phyloP scores from a whole-genome alignment of 2,329 filamentous ascomycete species.

The Bipolaris gigantea region DNA sequence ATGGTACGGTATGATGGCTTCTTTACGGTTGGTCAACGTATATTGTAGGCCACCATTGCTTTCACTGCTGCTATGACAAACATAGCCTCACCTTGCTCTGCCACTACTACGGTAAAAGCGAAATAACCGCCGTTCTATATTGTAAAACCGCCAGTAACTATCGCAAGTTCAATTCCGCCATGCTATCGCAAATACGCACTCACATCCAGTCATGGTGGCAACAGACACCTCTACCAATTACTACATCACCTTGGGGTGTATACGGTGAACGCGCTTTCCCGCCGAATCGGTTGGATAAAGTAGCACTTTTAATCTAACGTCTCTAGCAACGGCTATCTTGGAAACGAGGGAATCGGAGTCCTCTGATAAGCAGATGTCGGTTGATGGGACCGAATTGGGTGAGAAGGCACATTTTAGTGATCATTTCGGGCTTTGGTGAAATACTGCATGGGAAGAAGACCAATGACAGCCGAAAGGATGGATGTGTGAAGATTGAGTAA shows the following conservation, averaged over 20 bases:
- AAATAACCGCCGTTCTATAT: neutral
- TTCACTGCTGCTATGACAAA: neutral
- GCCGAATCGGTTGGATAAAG: constrained; percentile 2
- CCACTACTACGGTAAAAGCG: neutral
- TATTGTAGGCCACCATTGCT: neutral
- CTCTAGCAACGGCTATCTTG: constrained; percentile 2
- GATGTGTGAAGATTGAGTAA: neutral
- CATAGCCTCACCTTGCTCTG: neutral
- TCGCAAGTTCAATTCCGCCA: neutral
- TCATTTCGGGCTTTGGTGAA: constrained; percentile 8
- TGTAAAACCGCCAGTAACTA: neutral
- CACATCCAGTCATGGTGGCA: constrained; percentile 7
- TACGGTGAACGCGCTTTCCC: constrained; percentile 6
- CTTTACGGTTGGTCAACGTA: neutral
- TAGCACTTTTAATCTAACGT: neutral
- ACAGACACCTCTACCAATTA: constrained; percentile 5
- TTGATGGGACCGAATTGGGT: neutral
- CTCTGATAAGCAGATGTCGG: neutral
- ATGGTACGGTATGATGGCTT: neutral
- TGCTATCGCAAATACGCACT: constrained; percentile 5
- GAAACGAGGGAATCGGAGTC: neutral
- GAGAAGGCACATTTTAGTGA: constrained; percentile 4
- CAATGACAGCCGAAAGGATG: neutral
- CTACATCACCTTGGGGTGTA: constrained; percentile 5
- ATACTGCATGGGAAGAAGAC: constrained; percentile 3